Evolutionary conservation across 192 early-diverging fungal species (phyloP), one percentile per base, ranked within the genome.

Genomic region (Backusella parvicylindrica): DNA sequence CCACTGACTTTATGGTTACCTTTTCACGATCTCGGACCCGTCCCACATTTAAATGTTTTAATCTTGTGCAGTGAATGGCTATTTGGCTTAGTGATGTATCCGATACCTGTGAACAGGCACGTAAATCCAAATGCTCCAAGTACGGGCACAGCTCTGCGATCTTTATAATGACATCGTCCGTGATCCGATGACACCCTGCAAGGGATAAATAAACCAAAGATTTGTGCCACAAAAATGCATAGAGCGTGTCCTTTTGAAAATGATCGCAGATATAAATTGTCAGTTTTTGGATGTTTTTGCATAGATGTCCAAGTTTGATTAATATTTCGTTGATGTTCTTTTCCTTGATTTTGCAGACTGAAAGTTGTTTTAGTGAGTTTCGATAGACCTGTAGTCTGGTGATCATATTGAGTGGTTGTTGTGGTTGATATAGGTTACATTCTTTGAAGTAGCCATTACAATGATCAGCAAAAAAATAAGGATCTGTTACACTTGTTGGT

Each of bases 21-120:
- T 75, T 79, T 0, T 74, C 41, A 2, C 80, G 66, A 56, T 83
- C 82, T 26, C 76, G 77, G 11, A 87, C 79, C 2, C 86, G 76
- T 0, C 86, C 86, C 5, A 87, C 86, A 35, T 87, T 87, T 43
- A 87, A 71, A 28, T 85, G 86, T 49, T 80, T 79, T 2, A 85
- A 60, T 2, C 74, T 74, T 0, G 84, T 83, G n/a, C 81, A 72
- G 0, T 75, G 73, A 2, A 75, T 47, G 1, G 84, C 84, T 6
- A 87, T 82, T 36, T 70, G 73, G 36, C 71, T 73, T 3, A 87
- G 41, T 1, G 86, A 83, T 12, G 40, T 11, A 30, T 87, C 86
- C 13, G 80, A 82, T 15, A 87, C 76, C 3, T 79, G 76, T 15
- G 75, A 75, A 63, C 86, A 87, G 18, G 84, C 84, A 11, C 78